Evolutionary conservation across 345 rosid species (phyloP).

Genomic region (Sonneratia alba): DNA sequence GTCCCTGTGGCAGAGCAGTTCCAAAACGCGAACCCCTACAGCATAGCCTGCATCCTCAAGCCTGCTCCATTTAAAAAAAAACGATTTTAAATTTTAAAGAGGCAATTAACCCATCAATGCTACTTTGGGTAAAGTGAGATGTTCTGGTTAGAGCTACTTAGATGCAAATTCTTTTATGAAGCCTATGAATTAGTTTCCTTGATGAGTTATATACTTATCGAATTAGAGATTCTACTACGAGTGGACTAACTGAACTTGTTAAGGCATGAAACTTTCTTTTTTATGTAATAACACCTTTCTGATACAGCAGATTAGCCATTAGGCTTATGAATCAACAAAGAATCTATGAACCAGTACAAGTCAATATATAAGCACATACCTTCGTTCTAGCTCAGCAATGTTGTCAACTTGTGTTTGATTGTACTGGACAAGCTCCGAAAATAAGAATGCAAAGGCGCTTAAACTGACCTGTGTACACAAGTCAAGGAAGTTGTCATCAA

Average conservation of each 20-base stretch:
- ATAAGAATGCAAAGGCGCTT: slow-evolving; percentile 41
- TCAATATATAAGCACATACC: slow-evolving; percentile 24
- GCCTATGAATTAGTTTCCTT: not conserved
- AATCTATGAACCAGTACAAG: too few species aligned
- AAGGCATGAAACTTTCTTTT: not conserved
- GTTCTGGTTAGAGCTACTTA: not conserved
- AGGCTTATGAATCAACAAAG: not conserved
- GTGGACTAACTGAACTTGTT: too few species aligned
- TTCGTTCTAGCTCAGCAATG: slow-evolving; percentile 84
- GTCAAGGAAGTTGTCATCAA: not conserved
- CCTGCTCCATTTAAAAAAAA: slow-evolving; percentile 23
- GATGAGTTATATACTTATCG: not conserved
- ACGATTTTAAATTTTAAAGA: not conserved
- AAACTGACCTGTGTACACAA: slow-evolving; percentile 34
- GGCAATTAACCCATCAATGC: not conserved
- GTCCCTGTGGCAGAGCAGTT: slow-evolving; percentile 83
- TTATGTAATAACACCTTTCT: not conserved
- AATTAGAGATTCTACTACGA: not conserved
- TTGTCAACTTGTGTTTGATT: slow-evolving; percentile 96
- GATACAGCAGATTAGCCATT: too few species aligned
- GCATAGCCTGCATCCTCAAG: slow-evolving; percentile 97
- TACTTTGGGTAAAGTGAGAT: not conserved
- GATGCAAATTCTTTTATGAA: not conserved
- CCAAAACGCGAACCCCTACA: slow-evolving; percentile 80
- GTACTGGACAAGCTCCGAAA: slow-evolving; percentile 90